Base-by-base conservation (phyloP, 257 asterid species). In the Haberlea rhodopensis region DNA sequence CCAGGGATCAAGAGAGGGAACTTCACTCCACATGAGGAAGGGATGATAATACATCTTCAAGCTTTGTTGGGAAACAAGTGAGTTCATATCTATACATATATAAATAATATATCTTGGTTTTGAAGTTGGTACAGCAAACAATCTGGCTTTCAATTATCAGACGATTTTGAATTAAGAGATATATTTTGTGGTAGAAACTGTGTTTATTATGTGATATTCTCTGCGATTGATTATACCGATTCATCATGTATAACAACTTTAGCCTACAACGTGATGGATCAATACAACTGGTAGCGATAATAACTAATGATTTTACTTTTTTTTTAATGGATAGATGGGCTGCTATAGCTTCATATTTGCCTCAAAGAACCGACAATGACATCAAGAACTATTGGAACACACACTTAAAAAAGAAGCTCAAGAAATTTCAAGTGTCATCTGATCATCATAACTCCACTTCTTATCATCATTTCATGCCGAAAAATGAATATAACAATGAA, bases 351-450 rank as follows among this genome's bases (percentile, higher is more conserved):
- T 89, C 98, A 8, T 89, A 89, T 68, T 76, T 92, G 6, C 98
- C 98, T 15, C 97, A 92, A 46, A 78, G 98, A 79, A 92, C 98
- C 5, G 98, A 92, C 4, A 92, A 92, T 32, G 98, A 92, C 73
- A 92, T 92, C 79, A 92, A 92, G 84, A 92, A 92, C 60, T 89
- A 89, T 29, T 92, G 98, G 98, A 92, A 92, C 84, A 89, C 98
- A 0, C 98, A 92, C 77, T 72, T 92, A 65, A 92, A 92, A 73
- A 92, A 92, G 74, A 92, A 89, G 83, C 82, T 92, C 49, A 89
- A 85, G 77, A 85, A 79, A 43, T 5, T 74, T 22, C 95, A 75
- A 54, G 61, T 71, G 65, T 20, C 75, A 5, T 59, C 78, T 6
- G 73, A 71, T 62, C 25, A 53, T 48, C 48, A 40, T 1, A 40